These are phyloP conservation scores for Verticillium nonalfalfae DNA, from an alignment of 2,329 filamentous ascomycete species.

Conservation along the genomic window DNA sequence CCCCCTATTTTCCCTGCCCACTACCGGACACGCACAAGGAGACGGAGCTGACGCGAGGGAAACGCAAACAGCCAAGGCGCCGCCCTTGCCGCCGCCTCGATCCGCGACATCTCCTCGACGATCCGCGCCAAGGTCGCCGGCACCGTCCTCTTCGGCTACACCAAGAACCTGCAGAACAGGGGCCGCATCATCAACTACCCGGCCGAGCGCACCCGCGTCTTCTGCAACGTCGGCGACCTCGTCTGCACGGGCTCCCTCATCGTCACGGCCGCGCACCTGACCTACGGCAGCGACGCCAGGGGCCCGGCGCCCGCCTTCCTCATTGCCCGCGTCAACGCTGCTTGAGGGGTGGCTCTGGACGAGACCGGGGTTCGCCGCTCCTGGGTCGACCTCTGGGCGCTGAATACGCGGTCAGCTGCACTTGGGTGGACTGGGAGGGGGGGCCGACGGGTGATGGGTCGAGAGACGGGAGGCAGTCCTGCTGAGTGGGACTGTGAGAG, in stretches of 20 bases:
- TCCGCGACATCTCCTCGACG: constrained; percentile 12
- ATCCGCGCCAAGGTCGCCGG: constrained; percentile 12
- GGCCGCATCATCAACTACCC: constrained; percentile 28
- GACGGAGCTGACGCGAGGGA: constrained; percentile 4
- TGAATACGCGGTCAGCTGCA: background rate
- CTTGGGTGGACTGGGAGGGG: background rate
- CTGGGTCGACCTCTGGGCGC: background rate
- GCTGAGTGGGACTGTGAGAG: background rate
- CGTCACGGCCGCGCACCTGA: constrained; percentile 25
- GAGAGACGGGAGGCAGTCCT: background rate
- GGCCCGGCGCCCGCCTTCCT: constrained; percentile 14
- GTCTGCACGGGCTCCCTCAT: constrained; percentile 27
- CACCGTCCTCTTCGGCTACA: constrained; percentile 17
- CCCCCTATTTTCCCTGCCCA: too few relatives aligned
- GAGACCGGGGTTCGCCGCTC: background rate
- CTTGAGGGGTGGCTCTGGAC: background rate
- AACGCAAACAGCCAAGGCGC: constrained; percentile 21
- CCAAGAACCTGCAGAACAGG: constrained; percentile 32
- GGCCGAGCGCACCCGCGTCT: constrained; percentile 25
- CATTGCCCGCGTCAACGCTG: constrained; percentile 9
- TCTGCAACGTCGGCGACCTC: constrained; percentile 31
- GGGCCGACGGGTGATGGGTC: background rate
- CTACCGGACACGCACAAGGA: too few relatives aligned
- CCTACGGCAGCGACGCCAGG: constrained; percentile 13
- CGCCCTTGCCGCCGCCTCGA: constrained; percentile 17